Evolutionary conservation across 1,139 yeast genomes (phyloP), one percentile per base, ranked within the genome.

Genomic region (Saccharomycopsis crataegensis): DNA sequence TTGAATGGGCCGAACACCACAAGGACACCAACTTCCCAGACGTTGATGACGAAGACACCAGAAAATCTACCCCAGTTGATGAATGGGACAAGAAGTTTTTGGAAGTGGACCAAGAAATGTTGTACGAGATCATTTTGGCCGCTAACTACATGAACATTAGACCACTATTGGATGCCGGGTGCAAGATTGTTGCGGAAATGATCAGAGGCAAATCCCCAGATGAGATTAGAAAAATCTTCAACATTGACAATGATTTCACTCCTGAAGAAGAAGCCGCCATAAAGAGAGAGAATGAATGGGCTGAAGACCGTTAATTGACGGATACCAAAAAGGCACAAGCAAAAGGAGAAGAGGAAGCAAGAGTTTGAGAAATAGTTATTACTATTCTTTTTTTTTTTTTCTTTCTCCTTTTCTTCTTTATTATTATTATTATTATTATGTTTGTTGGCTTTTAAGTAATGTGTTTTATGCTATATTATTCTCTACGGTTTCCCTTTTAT

Each of bases 261-360:
- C 96, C 98, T 3, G 99, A 94, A 68, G 99, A 94, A 70, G 99
- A 93, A 72, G 96, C 95, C 49, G 98, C 96, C 54, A 93, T 94
- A 62, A 85, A 95, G 67, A 82, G 96, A 65, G 99, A 93, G 70
- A 93, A 93, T 67, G 99, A 93, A 70, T 93, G 99, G 99, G 99
- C 99, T 31, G 99, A 93, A 69, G 99, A 93, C 69, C 90, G 96
- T 67, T 90, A 69, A 68, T 28, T 28, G 9, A 42, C 17, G n/a
- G n/a, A n/a, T n/a, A 28, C 31, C 22, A 43, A 31, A 22, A 22
- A 40, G 14, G 22, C 9, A 41, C 4, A 8, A 12, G 11, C 22
- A 41, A 41, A n/a, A 41, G 11, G 8, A 41, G 16, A 41, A 14
- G 16, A 41, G 43, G 22, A 14, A 17, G 22, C 22, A 11, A n/a